Base-by-base conservation (phyloP, 495 filamentous ascomycete genomes). In the Parathielavia hyrcaniae region DNA sequence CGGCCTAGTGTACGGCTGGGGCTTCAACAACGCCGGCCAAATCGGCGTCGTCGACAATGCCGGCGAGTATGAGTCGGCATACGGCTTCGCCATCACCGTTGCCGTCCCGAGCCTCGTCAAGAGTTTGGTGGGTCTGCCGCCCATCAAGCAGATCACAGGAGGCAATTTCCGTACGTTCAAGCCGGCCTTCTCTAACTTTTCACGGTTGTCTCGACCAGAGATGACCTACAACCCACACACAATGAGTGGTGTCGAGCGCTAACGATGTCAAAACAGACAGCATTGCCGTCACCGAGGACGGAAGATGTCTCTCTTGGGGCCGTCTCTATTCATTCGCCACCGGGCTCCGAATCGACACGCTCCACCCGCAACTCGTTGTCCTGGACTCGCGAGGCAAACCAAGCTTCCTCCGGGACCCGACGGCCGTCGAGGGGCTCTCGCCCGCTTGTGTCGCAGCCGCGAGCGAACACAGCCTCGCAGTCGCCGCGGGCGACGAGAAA, bases 1-100 rank as follows among this genome's bases (percentile, higher is more conserved):
- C n/a, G 84, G 81, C 23, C 77, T 83, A 30, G 83, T 91, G 50
- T 93, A 81, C 74, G 74, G 85, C 1, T 96, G 90, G 89, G 90
- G 90, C 11, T 69, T 89, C 43, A 96, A 96, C 71, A 87, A 84
- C 64, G 93, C 85, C 65, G 84, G 86, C 34, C 85, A 91, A 10
- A 38, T 47, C 12, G 56, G 56, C 12, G 56, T 47, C 49, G 26
- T 45, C 13, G 67, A 88, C 86, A 67, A 82, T 16, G 83, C 83
- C 9, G 63, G 69, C 22, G 71, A 75, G 45, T 79, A 86, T 60
- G 84, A 88, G 70, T 79, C 76, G 30, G 63, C 36, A 1, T 49
- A 84, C 38, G 81, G 79, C 6, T 69, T 80, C 53, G 84, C 81
- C 10, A 65, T 73, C 10, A 73, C 38, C 20, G 41, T 58, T 10